phyloP scores from a whole-genome alignment of 1,139 yeast species.

The Zygosaccharomyces sapae region DNA sequence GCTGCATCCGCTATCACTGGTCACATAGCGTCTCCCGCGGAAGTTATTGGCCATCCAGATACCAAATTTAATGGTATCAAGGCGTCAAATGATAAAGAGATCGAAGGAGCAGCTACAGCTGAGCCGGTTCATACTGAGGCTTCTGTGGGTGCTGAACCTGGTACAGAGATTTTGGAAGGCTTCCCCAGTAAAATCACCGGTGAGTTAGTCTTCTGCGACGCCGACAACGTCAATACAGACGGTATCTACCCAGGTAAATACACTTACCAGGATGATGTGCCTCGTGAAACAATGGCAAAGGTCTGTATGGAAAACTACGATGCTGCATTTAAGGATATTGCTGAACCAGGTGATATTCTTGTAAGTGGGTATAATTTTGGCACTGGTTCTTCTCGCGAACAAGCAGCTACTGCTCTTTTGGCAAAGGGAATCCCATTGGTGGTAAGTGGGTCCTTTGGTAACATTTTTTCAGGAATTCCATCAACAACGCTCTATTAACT shows the following conservation, averaged over 20 bases:
- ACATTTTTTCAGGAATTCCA: slow-evolving; percentile 90
- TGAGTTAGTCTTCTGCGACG: slow-evolving; percentile 90
- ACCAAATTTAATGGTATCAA: slow-evolving; percentile 28
- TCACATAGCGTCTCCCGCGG: slow-evolving; percentile 87
- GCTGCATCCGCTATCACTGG: slow-evolving; percentile 97
- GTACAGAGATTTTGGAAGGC: slow-evolving; percentile 76
- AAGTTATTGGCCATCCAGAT: slow-evolving; percentile 51
- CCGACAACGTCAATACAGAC: slow-evolving; percentile 96
- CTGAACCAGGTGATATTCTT: slow-evolving; percentile 82
- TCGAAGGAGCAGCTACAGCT: slow-evolving; percentile 26
- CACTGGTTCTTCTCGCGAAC: slow-evolving; percentile 98
- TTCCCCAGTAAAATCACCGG: slow-evolving; percentile 88
- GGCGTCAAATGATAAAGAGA: slow-evolving; percentile 35
- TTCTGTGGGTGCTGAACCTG: slow-evolving; percentile 40
- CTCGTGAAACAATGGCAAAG: slow-evolving; percentile 93
- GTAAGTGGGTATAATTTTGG: slow-evolving; percentile 94
- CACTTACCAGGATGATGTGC: slow-evolving; percentile 95
- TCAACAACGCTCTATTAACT: slow-evolving; percentile 90
- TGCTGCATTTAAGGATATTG: slow-evolving; percentile 73
- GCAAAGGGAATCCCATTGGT: slow-evolving; percentile 91
- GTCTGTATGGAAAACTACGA: slow-evolving; percentile 99
- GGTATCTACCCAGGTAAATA: slow-evolving; percentile 98
- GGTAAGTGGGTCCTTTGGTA: slow-evolving; percentile 96
- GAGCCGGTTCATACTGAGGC: slow-evolving; percentile 29
- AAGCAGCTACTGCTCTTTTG: slow-evolving; percentile 93